phyloP scores from a whole-genome alignment of 2,329 filamentous ascomycete species.

The Aureobasidium sp. region DNA sequence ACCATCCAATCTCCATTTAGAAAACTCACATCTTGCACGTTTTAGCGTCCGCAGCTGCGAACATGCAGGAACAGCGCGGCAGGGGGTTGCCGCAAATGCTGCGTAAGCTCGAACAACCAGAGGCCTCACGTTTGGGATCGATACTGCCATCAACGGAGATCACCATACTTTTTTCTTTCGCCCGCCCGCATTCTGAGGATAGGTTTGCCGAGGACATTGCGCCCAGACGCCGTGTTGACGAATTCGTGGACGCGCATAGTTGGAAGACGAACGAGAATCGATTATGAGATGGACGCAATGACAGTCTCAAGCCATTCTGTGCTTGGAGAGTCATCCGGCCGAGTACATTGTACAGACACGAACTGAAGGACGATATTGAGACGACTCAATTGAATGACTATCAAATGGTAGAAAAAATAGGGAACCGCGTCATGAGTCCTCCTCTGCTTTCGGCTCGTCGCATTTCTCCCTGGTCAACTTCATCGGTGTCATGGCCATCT shows the following conservation, averaged over 20 bases:
- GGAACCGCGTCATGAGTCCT: not conserved
- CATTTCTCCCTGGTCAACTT: not conserved
- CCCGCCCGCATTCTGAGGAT: too few species aligned
- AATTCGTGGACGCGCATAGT: not conserved
- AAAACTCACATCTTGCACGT: too few species aligned
- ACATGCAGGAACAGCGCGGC: too few species aligned
- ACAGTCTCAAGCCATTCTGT: not conserved
- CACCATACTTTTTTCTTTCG: too few species aligned
- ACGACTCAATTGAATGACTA: not conserved
- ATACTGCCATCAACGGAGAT: too few species aligned
- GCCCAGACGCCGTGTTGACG: not conserved
- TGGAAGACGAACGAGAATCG: not conserved
- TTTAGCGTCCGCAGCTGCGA: too few species aligned
- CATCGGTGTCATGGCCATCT: not conserved
- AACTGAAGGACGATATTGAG: not conserved
- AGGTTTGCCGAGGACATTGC: not conserved
- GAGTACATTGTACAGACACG: not conserved
- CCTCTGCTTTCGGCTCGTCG: not conserved
- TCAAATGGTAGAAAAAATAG: not conserved
- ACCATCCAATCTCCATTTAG: too few species aligned
- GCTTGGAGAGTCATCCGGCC: not conserved
- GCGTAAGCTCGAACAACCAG: too few species aligned
- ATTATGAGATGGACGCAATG: not conserved
- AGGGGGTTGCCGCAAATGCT: too few species aligned
- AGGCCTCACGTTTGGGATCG: too few species aligned